A percentile compares a stretch with the other conserved stretches of the same genome.
Evolutionary conservation across 495 filamentous ascomycete species (phyloP).

Genomic region (Glutinoglossum americanum): DNA sequence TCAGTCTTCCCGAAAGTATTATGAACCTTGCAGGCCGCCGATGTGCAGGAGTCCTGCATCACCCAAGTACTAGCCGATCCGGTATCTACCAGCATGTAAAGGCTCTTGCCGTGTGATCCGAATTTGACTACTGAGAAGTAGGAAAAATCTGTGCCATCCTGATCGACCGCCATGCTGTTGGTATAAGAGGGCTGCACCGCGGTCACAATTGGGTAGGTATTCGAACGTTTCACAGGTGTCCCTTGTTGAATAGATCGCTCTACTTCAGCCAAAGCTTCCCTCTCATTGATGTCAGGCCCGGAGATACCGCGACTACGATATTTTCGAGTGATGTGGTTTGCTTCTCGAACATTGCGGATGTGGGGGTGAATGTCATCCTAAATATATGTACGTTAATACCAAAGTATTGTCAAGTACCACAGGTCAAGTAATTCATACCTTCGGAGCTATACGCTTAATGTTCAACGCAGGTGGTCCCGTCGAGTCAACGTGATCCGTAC

Average conservation of each 20-base stretch:
- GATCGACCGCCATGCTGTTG: conserved; percentile 42
- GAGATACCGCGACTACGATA: conserved; percentile 1
- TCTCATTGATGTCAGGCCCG: neutral
- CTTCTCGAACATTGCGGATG: conserved; percentile 4
- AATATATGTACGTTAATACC: neutral
- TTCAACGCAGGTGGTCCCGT: neutral
- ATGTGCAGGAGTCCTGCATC: conserved; percentile 41
- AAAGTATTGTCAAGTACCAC: neutral
- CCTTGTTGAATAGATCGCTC: conserved; percentile 7
- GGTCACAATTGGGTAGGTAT: conserved; percentile 31
- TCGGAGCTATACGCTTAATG: neutral
- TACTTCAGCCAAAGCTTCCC: neutral
- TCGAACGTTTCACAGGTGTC: conserved; percentile 9
- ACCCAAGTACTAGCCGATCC: conserved; percentile 64
- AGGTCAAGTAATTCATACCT: neutral
- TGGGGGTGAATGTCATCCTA: conserved; percentile 3
- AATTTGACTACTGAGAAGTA: conserved; percentile 53
- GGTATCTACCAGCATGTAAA: conserved; percentile 62
- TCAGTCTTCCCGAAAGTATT: conserved; percentile 38
- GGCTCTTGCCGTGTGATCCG: conserved; percentile 37
- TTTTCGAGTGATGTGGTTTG: conserved; percentile 1
- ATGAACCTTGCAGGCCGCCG: conserved; percentile 38
- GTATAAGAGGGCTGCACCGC: conserved; percentile 28
- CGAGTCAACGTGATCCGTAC: neutral
- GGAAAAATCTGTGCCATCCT: conserved; percentile 56